Evolutionary conservation across 1,139 yeast genomes (phyloP).

Genomic region (Hemisphaericaspora xylofermentans): DNA sequence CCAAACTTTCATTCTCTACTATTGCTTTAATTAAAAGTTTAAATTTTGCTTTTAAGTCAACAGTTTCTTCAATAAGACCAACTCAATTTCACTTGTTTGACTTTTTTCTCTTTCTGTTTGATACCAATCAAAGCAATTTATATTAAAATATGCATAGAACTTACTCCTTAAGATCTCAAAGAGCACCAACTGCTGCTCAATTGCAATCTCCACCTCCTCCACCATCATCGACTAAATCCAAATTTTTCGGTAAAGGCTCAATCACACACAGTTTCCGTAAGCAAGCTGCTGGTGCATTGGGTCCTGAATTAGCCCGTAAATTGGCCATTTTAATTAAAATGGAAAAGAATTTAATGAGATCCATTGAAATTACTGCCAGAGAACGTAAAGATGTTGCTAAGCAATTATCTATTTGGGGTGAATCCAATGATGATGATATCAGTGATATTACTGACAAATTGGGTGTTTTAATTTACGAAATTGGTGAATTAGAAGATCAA

Average conservation of each 20-base stretch:
- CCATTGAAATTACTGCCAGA: slow-evolving; percentile 72
- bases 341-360: slow-evolving; percentile 79
- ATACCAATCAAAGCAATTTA: neutral
- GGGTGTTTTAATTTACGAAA: slow-evolving; percentile 77
- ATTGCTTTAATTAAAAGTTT: neutral
- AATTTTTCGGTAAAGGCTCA: slow-evolving; percentile 73
- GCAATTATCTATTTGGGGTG: slow-evolving; percentile 85
- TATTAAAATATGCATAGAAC: slow-evolving; percentile 66
- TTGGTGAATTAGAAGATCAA: slow-evolving; percentile 86
- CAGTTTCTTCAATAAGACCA: neutral
- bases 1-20: neutral
- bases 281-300: slow-evolving; percentile 70
- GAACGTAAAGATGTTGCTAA: slow-evolving; percentile 83
- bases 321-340: slow-evolving; percentile 75
- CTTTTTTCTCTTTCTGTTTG: neutral
- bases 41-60: too few species aligned
- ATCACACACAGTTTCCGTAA: slow-evolving; percentile 67
- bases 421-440: slow-evolving; percentile 79
- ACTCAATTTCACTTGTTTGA: neutral
- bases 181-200: slow-evolving; percentile 83
- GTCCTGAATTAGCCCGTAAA: slow-evolving; percentile 78
- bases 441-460: slow-evolving; percentile 83
- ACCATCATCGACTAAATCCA: slow-evolving; percentile 64
- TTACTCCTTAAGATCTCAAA: slow-evolving; percentile 71
- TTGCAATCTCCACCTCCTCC: slow-evolving; percentile 82